Percentiles rank a stretch among this genome's conserved stretches.
These are phyloP conservation scores for Apiosordaria backusii DNA, from an alignment of 495 filamentous ascomycete species.

Conservation along the genomic window DNA sequence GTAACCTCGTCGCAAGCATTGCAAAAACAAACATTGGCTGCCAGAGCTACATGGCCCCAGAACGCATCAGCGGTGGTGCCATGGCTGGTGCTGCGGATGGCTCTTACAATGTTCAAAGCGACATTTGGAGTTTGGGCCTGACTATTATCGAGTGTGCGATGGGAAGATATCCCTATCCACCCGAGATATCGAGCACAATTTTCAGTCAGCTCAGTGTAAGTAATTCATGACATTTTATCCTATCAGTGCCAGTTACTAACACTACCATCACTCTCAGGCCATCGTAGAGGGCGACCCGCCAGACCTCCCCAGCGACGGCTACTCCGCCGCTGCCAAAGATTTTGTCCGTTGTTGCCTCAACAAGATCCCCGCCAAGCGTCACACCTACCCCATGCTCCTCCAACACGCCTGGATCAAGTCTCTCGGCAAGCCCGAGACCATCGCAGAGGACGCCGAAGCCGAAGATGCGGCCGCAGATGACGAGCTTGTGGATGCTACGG, in stretches of 20 bases:
- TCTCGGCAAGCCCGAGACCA: conserved; percentile 78
- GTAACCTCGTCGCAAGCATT: conserved; percentile 94
- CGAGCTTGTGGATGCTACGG: conserved; percentile 44
- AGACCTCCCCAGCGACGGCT: conserved; percentile 71
- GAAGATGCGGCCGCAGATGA: conserved; percentile 48
- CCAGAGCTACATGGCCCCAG: conserved; percentile 99
- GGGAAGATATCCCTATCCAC: conserved; percentile 94
- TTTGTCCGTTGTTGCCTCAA: conserved; percentile 90
- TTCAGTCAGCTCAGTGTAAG: conserved; percentile 96
- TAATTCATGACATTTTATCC: conserved; percentile 20
- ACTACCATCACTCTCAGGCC: conserved; percentile 56
- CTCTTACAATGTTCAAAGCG: conserved; percentile 96
- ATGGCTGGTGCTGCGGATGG: conserved; percentile 68
- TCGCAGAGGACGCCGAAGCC: conserved; percentile 69
- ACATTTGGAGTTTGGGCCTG: conserved; percentile 94
- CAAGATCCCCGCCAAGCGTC: conserved; percentile 85
- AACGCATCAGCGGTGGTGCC: conserved; percentile 84
- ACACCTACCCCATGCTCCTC: conserved; percentile 85
- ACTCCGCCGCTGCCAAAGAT: conserved; percentile 73
- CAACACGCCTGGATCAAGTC: conserved; percentile 82
- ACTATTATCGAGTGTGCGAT: conserved; percentile 96
- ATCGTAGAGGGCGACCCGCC: conserved; percentile 96
- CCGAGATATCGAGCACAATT: conserved; percentile 97
- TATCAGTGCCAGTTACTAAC: conserved; percentile 12
- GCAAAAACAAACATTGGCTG: conserved; percentile 99